phyloP scores from a whole-genome alignment of 805 yeast genomes.

The Schwanniomyces occidentalis region DNA sequence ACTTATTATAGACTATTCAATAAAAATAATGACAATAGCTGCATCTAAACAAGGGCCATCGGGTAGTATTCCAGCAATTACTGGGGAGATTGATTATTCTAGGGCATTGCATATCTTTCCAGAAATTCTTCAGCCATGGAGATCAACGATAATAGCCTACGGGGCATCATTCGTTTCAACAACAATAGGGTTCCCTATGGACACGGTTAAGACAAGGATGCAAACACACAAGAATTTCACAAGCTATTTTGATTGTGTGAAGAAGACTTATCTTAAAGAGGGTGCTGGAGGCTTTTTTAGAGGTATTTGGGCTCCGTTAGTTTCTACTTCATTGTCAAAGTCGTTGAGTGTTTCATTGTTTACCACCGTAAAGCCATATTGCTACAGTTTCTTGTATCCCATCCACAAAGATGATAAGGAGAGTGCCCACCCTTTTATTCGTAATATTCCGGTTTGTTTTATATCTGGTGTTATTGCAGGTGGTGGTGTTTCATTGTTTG shows the following conservation, averaged over 20 bases:
- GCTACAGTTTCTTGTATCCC: conserved; percentile 16
- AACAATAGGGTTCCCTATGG: conserved; percentile 78
- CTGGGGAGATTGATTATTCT: conserved; percentile 50
- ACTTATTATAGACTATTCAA: not conserved
- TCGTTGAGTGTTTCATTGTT: conserved; percentile 67
- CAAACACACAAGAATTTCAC: conserved; percentile 68
- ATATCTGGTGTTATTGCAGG: conserved; percentile 70
- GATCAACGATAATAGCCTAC: conserved; percentile 62
- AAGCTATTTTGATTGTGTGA: conserved; percentile 57
- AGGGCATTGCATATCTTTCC: conserved; percentile 54
- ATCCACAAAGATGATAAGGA: conserved; percentile 4
- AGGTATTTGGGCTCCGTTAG: conserved; percentile 73
- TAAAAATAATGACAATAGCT: not conserved
- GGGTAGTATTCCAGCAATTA: conserved; percentile 53
- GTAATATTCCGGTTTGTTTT: conserved; percentile 45
- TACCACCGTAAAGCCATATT: conserved; percentile 50
- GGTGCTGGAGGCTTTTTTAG: conserved; percentile 73
- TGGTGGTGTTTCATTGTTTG: conserved; percentile 57
- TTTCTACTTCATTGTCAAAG: conserved; percentile 64
- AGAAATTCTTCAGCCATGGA: conserved; percentile 46
- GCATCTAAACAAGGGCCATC: no score
- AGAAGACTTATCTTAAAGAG: conserved; percentile 54
- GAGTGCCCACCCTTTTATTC: conserved; percentile 40
- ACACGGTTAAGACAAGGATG: conserved; percentile 83
- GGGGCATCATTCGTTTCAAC: conserved; percentile 64